phyloP scores from a whole-genome alignment of 148 eudicot genomes.

The Diospyros kaki region DNA sequence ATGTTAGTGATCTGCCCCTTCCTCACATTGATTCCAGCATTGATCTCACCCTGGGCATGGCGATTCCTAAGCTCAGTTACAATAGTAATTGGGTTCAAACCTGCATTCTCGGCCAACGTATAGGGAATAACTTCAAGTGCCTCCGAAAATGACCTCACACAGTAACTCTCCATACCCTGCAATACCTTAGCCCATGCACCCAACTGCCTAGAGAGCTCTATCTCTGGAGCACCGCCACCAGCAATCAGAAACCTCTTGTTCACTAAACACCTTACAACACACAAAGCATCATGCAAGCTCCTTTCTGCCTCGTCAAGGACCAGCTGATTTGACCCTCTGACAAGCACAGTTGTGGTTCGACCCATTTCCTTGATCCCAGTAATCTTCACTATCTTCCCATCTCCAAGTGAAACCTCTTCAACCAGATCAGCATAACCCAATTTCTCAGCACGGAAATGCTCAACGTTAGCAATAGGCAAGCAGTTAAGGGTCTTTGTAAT shows the following conservation, averaged over 20 bases:
- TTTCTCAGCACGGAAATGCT: slow-evolving; percentile 93
- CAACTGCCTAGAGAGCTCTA: slow-evolving; percentile 87
- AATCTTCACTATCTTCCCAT: slow-evolving; percentile 80
- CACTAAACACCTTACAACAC: slow-evolving; percentile 95
- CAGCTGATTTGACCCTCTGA: slow-evolving; percentile 88
- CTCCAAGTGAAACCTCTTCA: slow-evolving; percentile 83
- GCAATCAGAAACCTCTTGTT: slow-evolving; percentile 89
- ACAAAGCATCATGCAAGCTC: slow-evolving; percentile 96
- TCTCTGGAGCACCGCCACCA: slow-evolving; percentile 98
- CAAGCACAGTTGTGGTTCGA: slow-evolving; percentile 78
- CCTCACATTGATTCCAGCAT: slow-evolving; percentile 97
- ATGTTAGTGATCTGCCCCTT: slow-evolving; percentile 96
- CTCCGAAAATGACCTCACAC: slow-evolving; percentile 84
- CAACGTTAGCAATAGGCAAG: slow-evolving; percentile 83
- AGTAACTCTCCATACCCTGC: slow-evolving; percentile 95
- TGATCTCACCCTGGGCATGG: slow-evolving; percentile 95
- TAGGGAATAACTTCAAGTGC: slow-evolving; percentile 95
- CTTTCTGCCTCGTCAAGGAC: slow-evolving; percentile 96
- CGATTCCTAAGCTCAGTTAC: slow-evolving; percentile 94
- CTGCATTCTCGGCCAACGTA: slow-evolving; percentile 95
- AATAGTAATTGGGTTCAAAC: slow-evolving; percentile 79
- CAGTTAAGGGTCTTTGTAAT: slow-evolving; percentile 95
- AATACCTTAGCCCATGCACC: slow-evolving; percentile 95
- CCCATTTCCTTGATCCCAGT: slow-evolving; percentile 96
- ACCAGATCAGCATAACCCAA: slow-evolving; percentile 81